Evolutionary conservation across 805 yeast genomes (phyloP), one percentile per base, ranked within the genome.

Genomic region (Suhomyces xylopsoci): DNA sequence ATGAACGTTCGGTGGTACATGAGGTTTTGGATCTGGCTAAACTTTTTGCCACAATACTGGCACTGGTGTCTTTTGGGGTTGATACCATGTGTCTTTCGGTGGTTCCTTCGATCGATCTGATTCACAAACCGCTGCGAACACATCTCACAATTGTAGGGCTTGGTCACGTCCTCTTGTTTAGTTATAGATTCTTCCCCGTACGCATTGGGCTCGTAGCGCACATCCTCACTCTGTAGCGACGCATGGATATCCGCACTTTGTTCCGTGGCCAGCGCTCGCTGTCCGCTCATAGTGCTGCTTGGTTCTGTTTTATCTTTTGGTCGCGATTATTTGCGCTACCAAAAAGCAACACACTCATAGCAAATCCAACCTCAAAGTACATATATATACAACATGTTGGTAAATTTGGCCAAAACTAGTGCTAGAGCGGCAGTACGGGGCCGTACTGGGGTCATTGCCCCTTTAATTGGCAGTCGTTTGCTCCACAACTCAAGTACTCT

Each of bases 11-110:
- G 52, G 48, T 55, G 58, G 51, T 53, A 53, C 42, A 38, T 42
- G 28, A 55, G 42, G 49, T 55, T 55, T 34, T 45, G 56, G 28
- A 41, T 42, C 46, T 55, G 56, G 43, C 54, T 55, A 46, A 55
- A 55, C 30, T 24, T 41, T 45, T 55, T 55, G 47, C 54, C 58
- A 36, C 58, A 55, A 17, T 45, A 46, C 7, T 42, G 45, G 34
- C 58, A 55, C 38, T 26, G 45, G 47, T 45, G 53, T 17, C 52
- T 36, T 25, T 55, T 55, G 24, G 56, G 53, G 46, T 55, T 53
- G 44, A 47, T 47, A 15, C 48, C 19, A 44, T 55, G 58, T 3
- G 51, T 50, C 25, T 49, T 50, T 28, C 52, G 49, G 45, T 55
- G 58, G 54, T 55, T 52, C 41, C 48, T 50, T 49, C 20, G 47